phyloP scores from a whole-genome alignment of 2,329 filamentous ascomycete species.

The Meredithiella fracta region DNA sequence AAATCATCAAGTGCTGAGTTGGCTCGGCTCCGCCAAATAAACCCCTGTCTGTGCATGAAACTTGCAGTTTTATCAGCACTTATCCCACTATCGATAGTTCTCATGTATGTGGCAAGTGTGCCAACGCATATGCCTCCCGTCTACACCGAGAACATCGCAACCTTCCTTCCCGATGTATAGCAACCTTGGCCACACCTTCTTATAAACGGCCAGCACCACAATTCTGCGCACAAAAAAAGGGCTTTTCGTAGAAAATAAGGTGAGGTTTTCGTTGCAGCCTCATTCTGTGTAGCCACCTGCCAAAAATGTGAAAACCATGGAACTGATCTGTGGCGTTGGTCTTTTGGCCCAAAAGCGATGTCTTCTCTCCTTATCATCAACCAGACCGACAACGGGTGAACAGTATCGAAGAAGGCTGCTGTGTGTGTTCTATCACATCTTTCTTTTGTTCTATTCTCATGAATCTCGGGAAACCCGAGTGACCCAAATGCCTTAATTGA shows the following conservation, averaged over 20 bases:
- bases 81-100: not conserved
- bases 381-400: not conserved
- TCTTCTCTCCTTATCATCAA: not conserved
- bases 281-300: not conserved
- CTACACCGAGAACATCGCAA: not conserved
- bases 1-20: not conserved
- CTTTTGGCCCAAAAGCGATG: not conserved
- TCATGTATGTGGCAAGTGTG: not conserved
- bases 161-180: not conserved
- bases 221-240: not conserved
- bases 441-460: not conserved
- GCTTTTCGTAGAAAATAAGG: no score
- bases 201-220: not conserved
- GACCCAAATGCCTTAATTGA: not conserved
- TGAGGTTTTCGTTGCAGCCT: no score
- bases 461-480: not conserved
- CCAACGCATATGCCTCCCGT: slow-evolving; percentile 1
- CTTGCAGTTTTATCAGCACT: not conserved
- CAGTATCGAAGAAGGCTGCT: not conserved
- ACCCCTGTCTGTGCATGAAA: not conserved
- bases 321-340: no score
- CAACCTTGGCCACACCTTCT: not conserved
- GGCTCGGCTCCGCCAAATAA: not conserved
- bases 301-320: not conserved
- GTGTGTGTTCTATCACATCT: not conserved